phyloP scores from a whole-genome alignment of 495 filamentous ascomycete genomes.

The Aspergillus campestris region DNA sequence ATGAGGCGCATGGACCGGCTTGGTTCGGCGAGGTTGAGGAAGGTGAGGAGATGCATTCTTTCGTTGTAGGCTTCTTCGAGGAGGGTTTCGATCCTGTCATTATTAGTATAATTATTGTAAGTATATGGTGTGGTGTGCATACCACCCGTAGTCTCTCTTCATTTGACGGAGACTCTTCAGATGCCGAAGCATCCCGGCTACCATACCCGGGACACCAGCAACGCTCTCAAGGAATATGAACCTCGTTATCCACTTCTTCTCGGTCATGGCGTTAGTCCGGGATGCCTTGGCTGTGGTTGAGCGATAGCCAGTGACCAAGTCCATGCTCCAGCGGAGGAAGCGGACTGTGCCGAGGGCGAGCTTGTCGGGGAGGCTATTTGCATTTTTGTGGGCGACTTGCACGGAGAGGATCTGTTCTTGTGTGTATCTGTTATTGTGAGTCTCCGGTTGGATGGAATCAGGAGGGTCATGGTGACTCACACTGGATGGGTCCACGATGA shows the following conservation, averaged over 20 bases:
- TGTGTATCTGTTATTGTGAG: slow-evolving; percentile 43
- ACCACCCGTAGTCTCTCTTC: slow-evolving; percentile 93
- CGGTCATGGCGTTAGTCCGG: slow-evolving; percentile 52
- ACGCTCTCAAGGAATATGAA: slow-evolving; percentile 93
- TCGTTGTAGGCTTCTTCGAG: slow-evolving; percentile 95
- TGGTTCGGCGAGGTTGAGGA: slow-evolving; percentile 86
- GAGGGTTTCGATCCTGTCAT: slow-evolving; percentile 75
- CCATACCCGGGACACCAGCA: slow-evolving; percentile 94
- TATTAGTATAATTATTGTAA: background rate
- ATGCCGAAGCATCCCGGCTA: slow-evolving; percentile 88
- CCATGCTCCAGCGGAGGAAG: slow-evolving; percentile 57
- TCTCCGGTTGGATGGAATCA: background rate
- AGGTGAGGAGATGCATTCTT: slow-evolving; percentile 91
- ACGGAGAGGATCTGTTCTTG: slow-evolving; percentile 56
- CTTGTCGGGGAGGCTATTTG: slow-evolving; percentile 58
- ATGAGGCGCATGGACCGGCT: slow-evolving; percentile 82
- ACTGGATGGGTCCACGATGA: slow-evolving; percentile 34
- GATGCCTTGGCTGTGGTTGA: slow-evolving; percentile 39
- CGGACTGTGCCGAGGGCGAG: slow-evolving; percentile 55
- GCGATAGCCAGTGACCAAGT: slow-evolving; percentile 62
- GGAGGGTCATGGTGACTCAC: slow-evolving; percentile 15
- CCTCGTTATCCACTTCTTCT: slow-evolving; percentile 70
- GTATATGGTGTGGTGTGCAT: slow-evolving; percentile 2
- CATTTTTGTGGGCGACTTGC: slow-evolving; percentile 56
- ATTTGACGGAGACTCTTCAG: slow-evolving; percentile 72